Base-by-base conservation (phyloP, 768 basidiomycete species). In the Mycena latifolia region DNA sequence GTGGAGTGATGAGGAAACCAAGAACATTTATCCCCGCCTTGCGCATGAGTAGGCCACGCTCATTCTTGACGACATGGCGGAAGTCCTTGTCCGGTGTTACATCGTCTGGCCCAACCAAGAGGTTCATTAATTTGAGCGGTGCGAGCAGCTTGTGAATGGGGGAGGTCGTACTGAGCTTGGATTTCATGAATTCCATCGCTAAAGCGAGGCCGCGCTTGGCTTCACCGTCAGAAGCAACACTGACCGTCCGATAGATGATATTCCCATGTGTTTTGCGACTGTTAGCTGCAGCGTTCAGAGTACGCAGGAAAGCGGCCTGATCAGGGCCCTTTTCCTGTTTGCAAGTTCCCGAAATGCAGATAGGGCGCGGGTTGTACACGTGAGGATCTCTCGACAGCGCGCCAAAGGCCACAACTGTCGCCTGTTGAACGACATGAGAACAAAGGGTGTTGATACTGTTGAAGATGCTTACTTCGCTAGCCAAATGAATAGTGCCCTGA, bases 341-440 rank as follows among this genome's bases (percentile, higher is more conserved):
- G 55, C 70, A 71, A 14, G 72, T 71, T 22, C 68, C 72, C 4
- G 64, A 65, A 18, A 71, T 69, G 22, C 69, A 60, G 33, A 71
- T 56, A 29, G 70, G 72, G 3, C 60, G 57, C 1, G 68, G 63
- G 20, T 65, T 63, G 31, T 54, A 59, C 0, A 54, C 33, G 3
- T 57, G 65, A 0, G 50, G 64, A 27, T 73, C 64, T 33, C 39
- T 35, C 22, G 69, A 63, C 17, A 71, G 52, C 2, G 63, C 18
- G 0, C 71, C 71, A 14, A 69, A 37, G 1, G 69, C 63, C 6
- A 61, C 61, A 7, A 67, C 61, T 1, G 63, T 71, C 12, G 70
- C 70, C 70, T 71, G 22, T 35, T n/a, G 33, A 6, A 35, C 8
- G 14, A 35, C 8, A 14, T 35, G 14, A 35, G 33, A 14, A 35